Evolutionary conservation across 192 early-diverging fungal genomes (phyloP).

Genomic region (Entomortierella lignicola): DNA sequence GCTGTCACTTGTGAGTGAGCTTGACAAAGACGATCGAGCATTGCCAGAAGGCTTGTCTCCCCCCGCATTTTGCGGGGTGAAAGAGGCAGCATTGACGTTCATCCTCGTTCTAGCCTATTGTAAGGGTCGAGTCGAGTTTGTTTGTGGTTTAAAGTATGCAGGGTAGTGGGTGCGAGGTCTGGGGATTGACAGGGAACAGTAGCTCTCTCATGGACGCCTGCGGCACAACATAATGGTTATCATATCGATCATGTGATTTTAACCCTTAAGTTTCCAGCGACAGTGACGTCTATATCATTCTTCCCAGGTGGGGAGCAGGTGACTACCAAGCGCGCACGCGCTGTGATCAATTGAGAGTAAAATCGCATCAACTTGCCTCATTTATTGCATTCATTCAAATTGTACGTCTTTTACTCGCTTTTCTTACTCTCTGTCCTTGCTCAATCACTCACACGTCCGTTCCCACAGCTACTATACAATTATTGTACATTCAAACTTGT

Average conservation of each 20-base stretch:
- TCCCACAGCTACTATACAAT: background rate
- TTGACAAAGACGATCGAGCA: conserved; percentile 27
- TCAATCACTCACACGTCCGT: background rate
- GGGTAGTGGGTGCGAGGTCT: background rate
- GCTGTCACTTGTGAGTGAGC: conserved; percentile 13
- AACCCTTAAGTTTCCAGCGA: background rate
- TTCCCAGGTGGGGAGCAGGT: too few species aligned
- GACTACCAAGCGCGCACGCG: conserved; percentile 4
- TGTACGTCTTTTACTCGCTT: too few species aligned
- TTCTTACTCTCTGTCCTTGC: background rate
- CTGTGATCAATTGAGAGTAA: background rate
- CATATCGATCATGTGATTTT: background rate
- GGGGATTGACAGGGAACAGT: background rate
- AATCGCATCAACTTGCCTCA: background rate
- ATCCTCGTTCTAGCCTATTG: conserved; percentile 13
- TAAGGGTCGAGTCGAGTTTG: background rate
- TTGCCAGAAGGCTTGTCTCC: conserved; percentile 41
- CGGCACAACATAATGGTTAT: too few species aligned
- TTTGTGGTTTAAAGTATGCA: background rate
- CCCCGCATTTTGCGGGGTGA: conserved; percentile 32
- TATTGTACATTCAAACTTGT: background rate
- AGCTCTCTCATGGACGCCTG: too few species aligned
- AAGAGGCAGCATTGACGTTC: conserved; percentile 51
- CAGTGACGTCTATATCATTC: conserved; percentile 8
- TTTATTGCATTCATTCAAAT: background rate